Conservation (phyloP, 331 rosid genomes). For the Acacia pycnantha region DNA sequence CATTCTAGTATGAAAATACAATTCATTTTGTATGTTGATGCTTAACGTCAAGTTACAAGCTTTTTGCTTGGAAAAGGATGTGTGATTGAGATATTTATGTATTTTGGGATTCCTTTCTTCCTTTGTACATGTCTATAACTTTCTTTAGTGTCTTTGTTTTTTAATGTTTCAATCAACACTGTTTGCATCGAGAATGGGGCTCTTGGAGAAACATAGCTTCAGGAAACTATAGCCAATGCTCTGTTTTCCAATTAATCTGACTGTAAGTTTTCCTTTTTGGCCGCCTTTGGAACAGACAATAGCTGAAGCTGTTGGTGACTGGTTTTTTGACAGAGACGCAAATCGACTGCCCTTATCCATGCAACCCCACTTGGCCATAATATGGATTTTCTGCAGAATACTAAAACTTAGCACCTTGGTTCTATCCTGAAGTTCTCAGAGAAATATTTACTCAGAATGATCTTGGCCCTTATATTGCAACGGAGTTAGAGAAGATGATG, state of each 20-base stretch:
- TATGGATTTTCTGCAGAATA: slow-evolving; percentile 52
- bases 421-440: slow-evolving; percentile 19
- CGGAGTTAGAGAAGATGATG: slow-evolving; percentile 14
- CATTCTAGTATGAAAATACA: slow-evolving; percentile 8
- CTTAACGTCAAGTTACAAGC: neutral
- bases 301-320: too few relatives aligned
- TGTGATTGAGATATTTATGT: too few relatives aligned
- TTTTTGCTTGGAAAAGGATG: neutral
- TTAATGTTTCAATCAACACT: too few relatives aligned
- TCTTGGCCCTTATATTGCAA: neutral
- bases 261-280: too few relatives aligned
- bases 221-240: too few relatives aligned
- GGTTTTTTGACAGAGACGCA: too few relatives aligned
- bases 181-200: too few relatives aligned
- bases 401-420: slow-evolving; percentile 12
- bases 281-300: too few relatives aligned
- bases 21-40: neutral
- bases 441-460: neutral
- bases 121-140: neutral
- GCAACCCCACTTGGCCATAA: slow-evolving; percentile 60
- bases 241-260: too few relatives aligned
- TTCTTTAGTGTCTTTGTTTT: neutral
- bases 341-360: too few relatives aligned
- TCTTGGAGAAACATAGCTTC: too few relatives aligned
- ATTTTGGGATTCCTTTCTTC: neutral